Percentiles rank a stretch among this genome's conserved stretches.
phyloP scores from a whole-genome alignment of 768 basidiomycete genomes.

The Cyclocybe cylindracea region DNA sequence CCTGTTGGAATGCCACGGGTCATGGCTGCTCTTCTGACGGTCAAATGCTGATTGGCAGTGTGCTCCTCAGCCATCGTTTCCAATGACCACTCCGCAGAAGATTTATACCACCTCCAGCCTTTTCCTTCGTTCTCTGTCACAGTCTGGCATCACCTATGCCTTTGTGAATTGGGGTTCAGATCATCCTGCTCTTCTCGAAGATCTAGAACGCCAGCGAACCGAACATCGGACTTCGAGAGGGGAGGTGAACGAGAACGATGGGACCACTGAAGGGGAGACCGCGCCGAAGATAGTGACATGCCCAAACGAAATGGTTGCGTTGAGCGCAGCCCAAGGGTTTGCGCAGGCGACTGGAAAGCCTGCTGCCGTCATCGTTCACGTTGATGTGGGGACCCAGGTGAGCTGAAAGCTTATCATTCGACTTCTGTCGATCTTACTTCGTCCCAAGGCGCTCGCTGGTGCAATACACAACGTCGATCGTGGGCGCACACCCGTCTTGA shows the following conservation, averaged over 20 bases:
- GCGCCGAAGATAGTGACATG: slow-evolving; percentile 60
- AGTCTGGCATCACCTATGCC: slow-evolving; percentile 64
- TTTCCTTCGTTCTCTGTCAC: slow-evolving; percentile 54
- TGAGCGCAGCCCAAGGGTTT: slow-evolving; percentile 73
- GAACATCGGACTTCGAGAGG: slow-evolving; percentile 11
- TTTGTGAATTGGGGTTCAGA: slow-evolving; percentile 82
- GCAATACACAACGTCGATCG: slow-evolving; percentile 74
- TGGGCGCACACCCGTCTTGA: slow-evolving; percentile 60
- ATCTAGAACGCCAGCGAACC: slow-evolving; percentile 57
- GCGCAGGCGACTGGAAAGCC: slow-evolving; percentile 65
- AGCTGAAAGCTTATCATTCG: slow-evolving; percentile 7
- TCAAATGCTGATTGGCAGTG: too few relatives aligned
- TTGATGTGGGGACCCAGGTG: slow-evolving; percentile 71
- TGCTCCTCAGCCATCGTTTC: too few relatives aligned
- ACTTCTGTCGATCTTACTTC: background rate
- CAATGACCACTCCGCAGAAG: too few relatives aligned
- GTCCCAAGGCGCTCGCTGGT: slow-evolving; percentile 59
- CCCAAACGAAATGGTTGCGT: slow-evolving; percentile 77
- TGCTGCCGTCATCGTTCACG: slow-evolving; percentile 74
- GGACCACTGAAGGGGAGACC: slow-evolving; percentile 23
- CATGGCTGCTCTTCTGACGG: too few relatives aligned
- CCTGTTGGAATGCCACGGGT: too few relatives aligned
- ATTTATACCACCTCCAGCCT: slow-evolving; percentile 59
- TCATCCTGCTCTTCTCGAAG: slow-evolving; percentile 72
- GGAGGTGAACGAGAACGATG: background rate